Percentiles rank a stretch among this genome's conserved stretches.
phyloP scores from a whole-genome alignment of 495 filamentous ascomycete species.

The Penicillium canescens region DNA sequence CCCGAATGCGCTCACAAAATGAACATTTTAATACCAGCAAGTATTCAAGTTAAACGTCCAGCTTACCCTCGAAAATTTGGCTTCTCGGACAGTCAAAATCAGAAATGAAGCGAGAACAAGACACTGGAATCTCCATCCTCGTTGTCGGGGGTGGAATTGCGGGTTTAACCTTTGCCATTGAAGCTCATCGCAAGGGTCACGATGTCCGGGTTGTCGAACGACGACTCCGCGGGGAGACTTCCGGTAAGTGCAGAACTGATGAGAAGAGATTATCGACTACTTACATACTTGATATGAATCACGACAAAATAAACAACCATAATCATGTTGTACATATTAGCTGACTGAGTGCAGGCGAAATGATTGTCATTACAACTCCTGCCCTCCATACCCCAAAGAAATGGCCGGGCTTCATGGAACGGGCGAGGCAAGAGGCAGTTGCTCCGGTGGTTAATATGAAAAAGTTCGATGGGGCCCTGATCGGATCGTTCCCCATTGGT shows the following conservation, averaged over 20 bases:
- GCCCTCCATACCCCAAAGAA: neutral
- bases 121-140: constrained; percentile 3
- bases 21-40: too few species aligned
- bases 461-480: neutral
- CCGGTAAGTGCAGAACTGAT: neutral
- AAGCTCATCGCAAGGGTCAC: constrained; percentile 3
- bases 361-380: neutral
- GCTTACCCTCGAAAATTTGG: neutral
- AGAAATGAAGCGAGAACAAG: neutral
- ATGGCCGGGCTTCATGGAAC: neutral
- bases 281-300: neutral
- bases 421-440: neutral
- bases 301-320: neutral
- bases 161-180: constrained; percentile 6
- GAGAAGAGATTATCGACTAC: neutral
- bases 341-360: neutral
- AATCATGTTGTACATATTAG: too few species aligned
- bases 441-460: neutral
- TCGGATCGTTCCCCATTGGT: neutral
- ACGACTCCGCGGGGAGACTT: neutral
- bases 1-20: too few species aligned
- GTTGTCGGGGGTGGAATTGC: constrained; percentile 10
- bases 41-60: neutral
- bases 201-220: constrained; percentile 10
- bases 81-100: neutral